Base-by-base conservation (phyloP, 257 asterid genomes). In the Penstemon eatonii region DNA sequence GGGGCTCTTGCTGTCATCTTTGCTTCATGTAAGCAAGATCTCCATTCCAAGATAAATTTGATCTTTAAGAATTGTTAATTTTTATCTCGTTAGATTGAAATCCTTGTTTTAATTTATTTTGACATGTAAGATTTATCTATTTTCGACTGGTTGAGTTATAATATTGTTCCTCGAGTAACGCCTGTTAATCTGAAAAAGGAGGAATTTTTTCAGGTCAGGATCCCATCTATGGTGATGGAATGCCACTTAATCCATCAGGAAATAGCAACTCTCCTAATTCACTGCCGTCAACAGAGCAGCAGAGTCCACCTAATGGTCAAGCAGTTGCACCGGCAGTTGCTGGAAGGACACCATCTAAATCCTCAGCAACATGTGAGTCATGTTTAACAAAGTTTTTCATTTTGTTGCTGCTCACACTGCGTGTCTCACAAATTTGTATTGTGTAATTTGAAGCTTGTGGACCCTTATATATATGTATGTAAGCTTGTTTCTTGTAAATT, bases 321-420 rank as follows among this genome's bases (percentile, higher is more conserved):
- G 93, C 86, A 68, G 83, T 83, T 69, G 66, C 91, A 50, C 96
- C 97, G 51, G 96, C 95, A 60, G 63, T 83, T 69, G 87, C 92
- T 5, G 89, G 87, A 68, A 84, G 80, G 67, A 84, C 88, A 2
- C 86, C 86, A 40, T 82, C 83, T 45, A 80, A 74, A 68, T 83
- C 97, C 63, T 78, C 91, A 44, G 59, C 78, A 36, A 68, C 71
- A 38, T 40, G 79, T 76, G 62, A 36, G 36, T 77, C 81, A 5
- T 68, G 60, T 56, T 40, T 81, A 62, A 59, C 71, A 10, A 81
- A 66, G 68, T 44, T 81, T 46, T 57, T 90, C 72, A 12, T 74
- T 18, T 47, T 72, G 61, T 68, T 82, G 59, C 76, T 78, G 77
- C 79, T 81, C 59, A 56, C 71, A 4, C 58, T 72, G 58, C 80